These are phyloP conservation scores for Neoboletus subvelutipes DNA, from an alignment of 768 basidiomycete species.

Conservation along the genomic window DNA sequence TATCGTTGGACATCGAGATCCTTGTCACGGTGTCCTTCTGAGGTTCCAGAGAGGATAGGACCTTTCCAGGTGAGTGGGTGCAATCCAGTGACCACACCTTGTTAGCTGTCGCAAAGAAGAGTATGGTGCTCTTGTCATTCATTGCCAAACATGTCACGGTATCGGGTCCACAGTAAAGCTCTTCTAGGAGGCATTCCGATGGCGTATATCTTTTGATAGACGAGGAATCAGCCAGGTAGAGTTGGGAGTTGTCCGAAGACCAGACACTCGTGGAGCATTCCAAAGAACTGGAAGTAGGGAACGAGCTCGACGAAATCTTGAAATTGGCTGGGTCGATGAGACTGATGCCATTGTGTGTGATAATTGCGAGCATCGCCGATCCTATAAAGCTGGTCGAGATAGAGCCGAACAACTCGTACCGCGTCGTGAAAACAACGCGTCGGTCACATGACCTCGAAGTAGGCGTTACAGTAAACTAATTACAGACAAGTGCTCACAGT, in stretches of 20 bases:
- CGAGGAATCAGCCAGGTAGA: conserved; percentile 52
- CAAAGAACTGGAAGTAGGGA: conserved; percentile 38
- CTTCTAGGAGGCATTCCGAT: conserved; percentile 42
- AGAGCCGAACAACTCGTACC: conserved; percentile 11
- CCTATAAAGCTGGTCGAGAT: not conserved
- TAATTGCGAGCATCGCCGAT: conserved; percentile 51
- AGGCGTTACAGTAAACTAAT: too few species aligned
- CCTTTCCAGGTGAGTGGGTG: conserved; percentile 36
- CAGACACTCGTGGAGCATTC: conserved; percentile 40
- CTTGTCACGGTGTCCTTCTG: conserved; percentile 52
- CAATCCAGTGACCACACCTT: conserved; percentile 54
- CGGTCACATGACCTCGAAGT: conserved; percentile 22
- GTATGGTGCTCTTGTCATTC: conserved; percentile 36
- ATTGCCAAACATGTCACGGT: conserved; percentile 32
- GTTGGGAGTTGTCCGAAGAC: conserved; percentile 53
- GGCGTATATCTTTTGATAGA: conserved; percentile 55
- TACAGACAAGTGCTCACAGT: not conserved
- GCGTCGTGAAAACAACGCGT: conserved; percentile 19
- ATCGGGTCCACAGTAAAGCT: conserved; percentile 38
- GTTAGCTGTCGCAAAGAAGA: conserved; percentile 49
- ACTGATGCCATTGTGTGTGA: conserved; percentile 47
- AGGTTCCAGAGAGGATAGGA: conserved; percentile 48
- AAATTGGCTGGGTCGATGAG: conserved; percentile 48
- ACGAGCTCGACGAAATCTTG: conserved; percentile 42
- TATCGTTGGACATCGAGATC: conserved; percentile 60